Percentiles rank a stretch among this genome's conserved stretches.
These are phyloP conservation scores for Aspergillus ostianus DNA, from an alignment of 495 filamentous ascomycete genomes.

Conservation along the genomic window DNA sequence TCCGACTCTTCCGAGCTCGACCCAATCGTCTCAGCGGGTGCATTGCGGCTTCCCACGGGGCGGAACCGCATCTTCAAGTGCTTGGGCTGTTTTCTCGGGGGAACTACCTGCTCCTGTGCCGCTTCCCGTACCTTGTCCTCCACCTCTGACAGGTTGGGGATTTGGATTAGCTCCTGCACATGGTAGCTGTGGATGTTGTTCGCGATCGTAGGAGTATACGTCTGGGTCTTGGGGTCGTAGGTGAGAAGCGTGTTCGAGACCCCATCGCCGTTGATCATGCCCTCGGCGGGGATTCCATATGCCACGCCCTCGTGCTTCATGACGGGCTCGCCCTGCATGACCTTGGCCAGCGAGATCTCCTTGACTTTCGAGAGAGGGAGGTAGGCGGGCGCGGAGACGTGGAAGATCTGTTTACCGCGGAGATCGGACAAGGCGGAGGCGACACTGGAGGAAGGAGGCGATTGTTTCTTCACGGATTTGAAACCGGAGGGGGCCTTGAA, in stretches of 20 bases:
- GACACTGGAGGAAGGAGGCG: constrained; percentile 32
- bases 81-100: constrained; percentile 52
- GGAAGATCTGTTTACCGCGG: constrained; percentile 43
- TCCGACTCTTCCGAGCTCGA: constrained; percentile 50
- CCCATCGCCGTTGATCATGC: constrained; percentile 31
- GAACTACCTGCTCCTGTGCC: constrained; percentile 39
- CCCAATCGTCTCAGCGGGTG: constrained; percentile 46
- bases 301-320: constrained; percentile 38
- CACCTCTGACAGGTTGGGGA: constrained; percentile 31
- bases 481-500: constrained; percentile 46
- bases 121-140: constrained; percentile 34
- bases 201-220: constrained; percentile 30
- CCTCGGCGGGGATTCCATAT: constrained; percentile 47
- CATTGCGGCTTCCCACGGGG: constrained; percentile 50
- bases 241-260: constrained; percentile 36
- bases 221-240: constrained; percentile 36
- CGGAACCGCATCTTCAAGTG: constrained; percentile 60
- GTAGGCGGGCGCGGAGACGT: constrained; percentile 43
- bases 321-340: constrained; percentile 43
- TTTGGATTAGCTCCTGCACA: constrained; percentile 43
- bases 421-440: constrained; percentile 41
- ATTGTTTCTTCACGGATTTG: constrained; percentile 36
- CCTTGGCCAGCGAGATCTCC: constrained; percentile 41
- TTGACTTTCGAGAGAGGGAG: constrained; percentile 45
- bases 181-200: constrained; percentile 41